phyloP scores from a whole-genome alignment of 257 asterid species.

The Fraxinus excelsior region DNA sequence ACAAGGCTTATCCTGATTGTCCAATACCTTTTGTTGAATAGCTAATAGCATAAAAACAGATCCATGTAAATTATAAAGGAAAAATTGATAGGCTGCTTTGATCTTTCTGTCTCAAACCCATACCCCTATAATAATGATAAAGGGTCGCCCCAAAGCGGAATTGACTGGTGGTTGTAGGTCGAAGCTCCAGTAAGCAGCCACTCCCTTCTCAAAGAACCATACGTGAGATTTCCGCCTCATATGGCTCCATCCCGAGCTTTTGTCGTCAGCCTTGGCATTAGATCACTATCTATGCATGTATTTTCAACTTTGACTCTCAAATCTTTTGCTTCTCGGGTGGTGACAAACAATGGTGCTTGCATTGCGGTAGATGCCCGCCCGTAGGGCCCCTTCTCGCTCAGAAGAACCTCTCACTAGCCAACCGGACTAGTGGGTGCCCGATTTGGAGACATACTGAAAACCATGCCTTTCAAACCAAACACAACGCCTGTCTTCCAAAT shows the following conservation, averaged over 20 bases:
- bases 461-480: background rate
- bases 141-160: conserved; percentile 20
- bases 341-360: conserved; percentile 7
- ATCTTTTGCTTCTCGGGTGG: conserved; percentile 20
- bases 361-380: too few relatives aligned
- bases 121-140: too few relatives aligned
- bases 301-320: conserved; percentile 18
- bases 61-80: too few relatives aligned
- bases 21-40: background rate
- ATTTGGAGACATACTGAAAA: conserved; percentile 3
- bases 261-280: conserved; percentile 21
- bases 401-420: background rate
- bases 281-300: conserved; percentile 27
- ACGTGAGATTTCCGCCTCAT: background rate
- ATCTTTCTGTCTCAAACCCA: too few relatives aligned
- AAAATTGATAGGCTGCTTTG: too few relatives aligned
- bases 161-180: conserved; percentile 21
- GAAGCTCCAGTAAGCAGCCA: background rate
- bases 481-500: too few relatives aligned
- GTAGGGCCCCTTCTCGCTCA: too few relatives aligned
- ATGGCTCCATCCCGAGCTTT: conserved; percentile 9
- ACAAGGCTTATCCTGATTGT: background rate
- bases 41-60: too few relatives aligned
- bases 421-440: conserved; percentile 24
- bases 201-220: background rate